phyloP scores from a whole-genome alignment of 1,139 yeast genomes.

The Kodamaea ohmeri region DNA sequence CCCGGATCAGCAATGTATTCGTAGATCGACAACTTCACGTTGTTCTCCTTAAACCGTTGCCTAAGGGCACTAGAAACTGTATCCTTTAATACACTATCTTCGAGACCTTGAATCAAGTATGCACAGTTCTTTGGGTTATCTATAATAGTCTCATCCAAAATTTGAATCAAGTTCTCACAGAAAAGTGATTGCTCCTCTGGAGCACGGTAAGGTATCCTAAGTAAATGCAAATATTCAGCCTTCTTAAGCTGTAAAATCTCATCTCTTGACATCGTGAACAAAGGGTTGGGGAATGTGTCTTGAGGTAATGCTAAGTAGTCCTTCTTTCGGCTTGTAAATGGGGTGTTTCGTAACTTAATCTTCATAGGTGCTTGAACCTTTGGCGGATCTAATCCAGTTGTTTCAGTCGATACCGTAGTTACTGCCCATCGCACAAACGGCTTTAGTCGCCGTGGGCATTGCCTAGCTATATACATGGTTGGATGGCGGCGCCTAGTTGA shows the following conservation, averaged over 20 bases:
- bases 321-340: conserved; percentile 9
- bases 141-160: conserved; percentile 30
- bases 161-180: conserved; percentile 29
- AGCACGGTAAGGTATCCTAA: conserved; percentile 25
- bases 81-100: conserved; percentile 13
- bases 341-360: conserved; percentile 7
- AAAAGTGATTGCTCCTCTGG: conserved; percentile 30
- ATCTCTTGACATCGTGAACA: conserved; percentile 27
- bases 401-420: not conserved
- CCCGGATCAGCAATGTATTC: conserved; percentile 27
- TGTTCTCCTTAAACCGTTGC: conserved; percentile 17
- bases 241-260: conserved; percentile 24
- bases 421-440: conserved; percentile 3
- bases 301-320: conserved; percentile 16
- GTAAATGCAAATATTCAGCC: conserved; percentile 26
- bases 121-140: conserved; percentile 26
- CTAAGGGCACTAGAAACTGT: not conserved
- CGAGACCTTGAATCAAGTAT: conserved; percentile 20
- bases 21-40: conserved; percentile 30
- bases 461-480: not conserved
- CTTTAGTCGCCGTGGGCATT: not conserved
- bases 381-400: not conserved
- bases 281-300: conserved; percentile 35
- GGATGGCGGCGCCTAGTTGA: not conserved
- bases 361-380: not conserved